Percentiles rank a stretch among this genome's conserved stretches.
phyloP scores from a whole-genome alignment of 805 yeast species.

The Kodamaea leandrae region DNA sequence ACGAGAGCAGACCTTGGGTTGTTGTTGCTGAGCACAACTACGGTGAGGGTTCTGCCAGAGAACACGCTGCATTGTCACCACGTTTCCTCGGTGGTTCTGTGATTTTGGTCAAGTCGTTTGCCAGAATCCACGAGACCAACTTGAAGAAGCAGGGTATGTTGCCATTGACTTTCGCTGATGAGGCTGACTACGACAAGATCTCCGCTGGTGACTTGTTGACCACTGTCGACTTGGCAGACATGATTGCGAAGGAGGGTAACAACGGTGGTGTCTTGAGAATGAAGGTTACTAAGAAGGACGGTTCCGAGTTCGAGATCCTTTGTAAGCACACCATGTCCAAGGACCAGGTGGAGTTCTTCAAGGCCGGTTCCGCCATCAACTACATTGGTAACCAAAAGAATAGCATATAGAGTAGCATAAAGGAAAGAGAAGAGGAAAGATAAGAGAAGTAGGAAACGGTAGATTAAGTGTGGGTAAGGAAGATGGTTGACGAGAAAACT shows the following conservation, averaged over 20 bases:
- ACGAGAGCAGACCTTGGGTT: conserved; percentile 80
- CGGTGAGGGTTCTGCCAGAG: conserved; percentile 99
- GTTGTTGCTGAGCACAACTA: conserved; percentile 98
- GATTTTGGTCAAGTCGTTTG: conserved; percentile 90
- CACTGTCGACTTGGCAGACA: conserved; percentile 69
- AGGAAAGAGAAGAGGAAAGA: neutral
- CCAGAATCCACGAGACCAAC: conserved; percentile 97
- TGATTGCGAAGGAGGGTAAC: conserved; percentile 78
- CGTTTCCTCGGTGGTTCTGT: conserved; percentile 90
- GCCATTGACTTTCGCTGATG: conserved; percentile 90
- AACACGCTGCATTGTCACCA: conserved; percentile 96
- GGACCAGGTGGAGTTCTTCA: conserved; percentile 94
- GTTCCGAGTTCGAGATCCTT: conserved; percentile 64
- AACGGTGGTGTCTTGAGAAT: conserved; percentile 80
- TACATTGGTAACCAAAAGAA: conserved; percentile 64
- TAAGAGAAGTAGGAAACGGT: neutral
- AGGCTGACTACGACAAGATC: conserved; percentile 80
- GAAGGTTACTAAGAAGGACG: conserved; percentile 71
- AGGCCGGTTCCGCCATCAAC: conserved; percentile 96
- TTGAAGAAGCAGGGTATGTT: conserved; percentile 97
- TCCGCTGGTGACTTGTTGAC: conserved; percentile 74
- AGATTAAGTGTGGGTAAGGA: no score
- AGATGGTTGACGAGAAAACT: no score
- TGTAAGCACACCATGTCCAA: conserved; percentile 95
- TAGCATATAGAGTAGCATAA: conserved; percentile 1